Evolutionary conservation across 2,329 filamentous ascomycete species (phyloP).

Genomic region (Arthroderma uncinatum): DNA sequence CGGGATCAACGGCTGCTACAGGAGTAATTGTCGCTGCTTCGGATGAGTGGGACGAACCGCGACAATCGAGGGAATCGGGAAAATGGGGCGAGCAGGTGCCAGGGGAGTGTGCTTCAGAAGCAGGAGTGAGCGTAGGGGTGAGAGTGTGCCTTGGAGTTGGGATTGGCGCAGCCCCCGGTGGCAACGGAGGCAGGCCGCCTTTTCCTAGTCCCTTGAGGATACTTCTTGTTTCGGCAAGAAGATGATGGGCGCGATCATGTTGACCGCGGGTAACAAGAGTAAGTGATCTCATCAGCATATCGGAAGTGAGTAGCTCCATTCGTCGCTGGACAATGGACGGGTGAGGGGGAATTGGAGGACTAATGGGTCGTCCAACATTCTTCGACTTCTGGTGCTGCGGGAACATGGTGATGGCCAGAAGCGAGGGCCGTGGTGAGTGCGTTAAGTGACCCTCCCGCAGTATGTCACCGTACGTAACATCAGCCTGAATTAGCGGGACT

Average conservation of each 20-base stretch:
- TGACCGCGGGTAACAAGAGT: slow-evolving; percentile 84
- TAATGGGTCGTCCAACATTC: slow-evolving; percentile 39
- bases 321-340: slow-evolving; percentile 88
- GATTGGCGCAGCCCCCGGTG: slow-evolving; percentile 34
- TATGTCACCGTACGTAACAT: slow-evolving; percentile 87
- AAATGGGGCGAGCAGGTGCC: slow-evolving; percentile 30
- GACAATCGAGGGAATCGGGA: slow-evolving; percentile 25
- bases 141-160: slow-evolving; percentile 22
- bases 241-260: slow-evolving; percentile 83
- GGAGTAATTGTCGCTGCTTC: slow-evolving; percentile 41
- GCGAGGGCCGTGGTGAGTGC: slow-evolving; percentile 76
- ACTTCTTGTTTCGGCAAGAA: slow-evolving; percentile 83
- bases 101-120: slow-evolving; percentile 25
- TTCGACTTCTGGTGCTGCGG: slow-evolving; percentile 58
- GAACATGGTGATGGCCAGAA: slow-evolving; percentile 87
- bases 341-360: slow-evolving; percentile 85
- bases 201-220: slow-evolving; percentile 95
- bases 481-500: slow-evolving; percentile 86
- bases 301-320: slow-evolving; percentile 94
- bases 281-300: slow-evolving; percentile 89
- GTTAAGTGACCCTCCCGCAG: slow-evolving; percentile 76
- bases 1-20: slow-evolving; percentile 66
- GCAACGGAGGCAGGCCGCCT: slow-evolving; percentile 81
- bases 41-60: slow-evolving; percentile 20
- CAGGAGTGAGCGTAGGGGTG: slow-evolving; percentile 30